Evolutionary conservation across 257 asterid species (phyloP).

Genomic region (Nicotiana knightiana): DNA sequence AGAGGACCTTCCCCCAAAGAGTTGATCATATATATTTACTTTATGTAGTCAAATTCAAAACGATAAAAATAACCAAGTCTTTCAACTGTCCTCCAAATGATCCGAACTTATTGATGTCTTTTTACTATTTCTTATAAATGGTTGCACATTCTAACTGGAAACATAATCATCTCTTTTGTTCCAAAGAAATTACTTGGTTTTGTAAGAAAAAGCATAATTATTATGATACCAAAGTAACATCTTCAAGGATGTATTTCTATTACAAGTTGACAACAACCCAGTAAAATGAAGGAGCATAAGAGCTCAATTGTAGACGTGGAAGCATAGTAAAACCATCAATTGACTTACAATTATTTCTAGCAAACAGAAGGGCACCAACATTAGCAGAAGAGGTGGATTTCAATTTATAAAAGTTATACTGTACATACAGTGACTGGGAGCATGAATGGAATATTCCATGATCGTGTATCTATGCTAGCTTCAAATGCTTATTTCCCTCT

Average conservation of each 20-base stretch:
- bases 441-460: no score
- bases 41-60: no score
- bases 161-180: neutral
- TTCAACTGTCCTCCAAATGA: neutral
- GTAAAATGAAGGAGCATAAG: neutral
- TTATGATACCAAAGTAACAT: neutral
- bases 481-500: no score
- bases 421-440: neutral
- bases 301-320: neutral
- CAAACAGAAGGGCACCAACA: neutral
- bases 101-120: neutral
- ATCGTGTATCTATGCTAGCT: no score
- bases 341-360: neutral
- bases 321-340: neutral
- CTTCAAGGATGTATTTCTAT: neutral
- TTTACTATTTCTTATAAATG: neutral
- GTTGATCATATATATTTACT: no score
- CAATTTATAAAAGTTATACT: neutral
- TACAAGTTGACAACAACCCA: neutral
- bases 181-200: neutral
- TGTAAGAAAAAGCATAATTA: neutral
- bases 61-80: no score
- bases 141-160: neutral
- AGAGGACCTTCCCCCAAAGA: no score
- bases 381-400: neutral